Evolutionary conservation across 495 filamentous ascomycete species (phyloP).

Genomic region (Aspergillus panamensis): DNA sequence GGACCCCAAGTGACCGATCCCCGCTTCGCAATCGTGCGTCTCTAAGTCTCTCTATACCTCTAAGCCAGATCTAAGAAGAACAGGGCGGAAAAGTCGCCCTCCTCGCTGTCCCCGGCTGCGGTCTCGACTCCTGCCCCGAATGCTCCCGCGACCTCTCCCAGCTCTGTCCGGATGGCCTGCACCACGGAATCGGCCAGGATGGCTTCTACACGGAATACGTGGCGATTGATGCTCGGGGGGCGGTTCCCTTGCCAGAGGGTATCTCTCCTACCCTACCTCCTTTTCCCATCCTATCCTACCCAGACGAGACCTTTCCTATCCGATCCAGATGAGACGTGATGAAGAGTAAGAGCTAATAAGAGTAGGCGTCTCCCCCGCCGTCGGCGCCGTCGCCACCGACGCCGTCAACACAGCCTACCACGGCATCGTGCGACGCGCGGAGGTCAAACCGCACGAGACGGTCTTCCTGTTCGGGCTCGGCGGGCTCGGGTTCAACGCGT

Average conservation of each 20-base stretch:
- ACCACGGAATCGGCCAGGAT: conserved; percentile 26
- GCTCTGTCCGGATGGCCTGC: conserved; percentile 19
- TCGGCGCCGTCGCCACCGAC: conserved; percentile 25
- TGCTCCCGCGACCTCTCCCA: conserved; percentile 23
- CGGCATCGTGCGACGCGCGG: conserved; percentile 22
- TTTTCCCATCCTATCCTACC: no score
- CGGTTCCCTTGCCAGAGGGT: conserved; percentile 22
- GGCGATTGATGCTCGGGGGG: conserved; percentile 20
- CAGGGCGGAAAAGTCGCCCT: conserved; percentile 20
- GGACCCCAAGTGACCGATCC: conserved; percentile 16
- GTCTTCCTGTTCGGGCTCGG: conserved; percentile 24
- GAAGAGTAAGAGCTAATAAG: no score
- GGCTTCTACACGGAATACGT: conserved; percentile 27
- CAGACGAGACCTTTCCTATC: no score
- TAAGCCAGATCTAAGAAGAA: background rate
- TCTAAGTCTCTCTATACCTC: no score
- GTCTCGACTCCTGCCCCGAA: conserved; percentile 18
- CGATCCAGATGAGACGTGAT: no score
- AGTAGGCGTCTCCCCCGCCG: conserved; percentile 17
- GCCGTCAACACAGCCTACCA: conserved; percentile 26
- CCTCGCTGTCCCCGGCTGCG: conserved; percentile 24
- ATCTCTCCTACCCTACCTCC: background rate
- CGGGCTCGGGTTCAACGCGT: conserved; percentile 25
- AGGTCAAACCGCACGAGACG: conserved; percentile 22
- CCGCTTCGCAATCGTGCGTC: conserved; percentile 13